Evolutionary conservation across 176 grass and related monocot genomes (phyloP), one percentile per base, ranked within the genome.

Genomic region (Elaeis guineensis): DNA sequence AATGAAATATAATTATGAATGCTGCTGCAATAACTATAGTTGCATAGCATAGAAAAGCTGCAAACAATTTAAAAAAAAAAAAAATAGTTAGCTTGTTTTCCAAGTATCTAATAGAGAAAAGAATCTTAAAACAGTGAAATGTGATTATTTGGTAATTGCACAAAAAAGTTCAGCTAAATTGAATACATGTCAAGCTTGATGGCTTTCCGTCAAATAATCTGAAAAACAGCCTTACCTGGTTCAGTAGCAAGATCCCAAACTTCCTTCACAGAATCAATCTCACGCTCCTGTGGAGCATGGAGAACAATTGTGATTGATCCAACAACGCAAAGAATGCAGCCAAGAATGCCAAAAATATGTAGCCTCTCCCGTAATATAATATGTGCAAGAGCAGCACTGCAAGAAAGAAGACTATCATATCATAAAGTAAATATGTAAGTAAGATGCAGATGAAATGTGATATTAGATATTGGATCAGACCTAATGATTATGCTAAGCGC

Each of bases 401-500:
- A 72, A 49, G 25, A 59, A 59, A 59, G 16, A 28, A 26, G 57
- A 6, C 6, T 16, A 30, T 59, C 30, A 14, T 5, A 59, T 17
- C 6, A 26, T 30, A 12, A 59, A 26, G 15, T 18, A 44, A 44
- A 17, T 29, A 79, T 21, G 11, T 55, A 69, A 16, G 55, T 50
- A 72, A 65, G 5, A 30, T 69, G 64, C 12, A 28, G 72, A 24
- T 44, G 25, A 55, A 67, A 24, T 62, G 26, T 61, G 55, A 52
- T 19, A 60, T 19, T 4, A 25, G 67, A 73, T 51, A 59, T 44
- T 25, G 54, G 17, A 59, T 50, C 55, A 44, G 81, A 96, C 91
- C 91, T 96, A 72, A 96, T 90, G 61, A 96, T 90, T 79, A 90
- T 90, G 83, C 91, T 96, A 55, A 96, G 86, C 63, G 91, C 91